Conservation (phyloP, 1,284 basidiomycete genomes). For the Phylloporus sp. region DNA sequence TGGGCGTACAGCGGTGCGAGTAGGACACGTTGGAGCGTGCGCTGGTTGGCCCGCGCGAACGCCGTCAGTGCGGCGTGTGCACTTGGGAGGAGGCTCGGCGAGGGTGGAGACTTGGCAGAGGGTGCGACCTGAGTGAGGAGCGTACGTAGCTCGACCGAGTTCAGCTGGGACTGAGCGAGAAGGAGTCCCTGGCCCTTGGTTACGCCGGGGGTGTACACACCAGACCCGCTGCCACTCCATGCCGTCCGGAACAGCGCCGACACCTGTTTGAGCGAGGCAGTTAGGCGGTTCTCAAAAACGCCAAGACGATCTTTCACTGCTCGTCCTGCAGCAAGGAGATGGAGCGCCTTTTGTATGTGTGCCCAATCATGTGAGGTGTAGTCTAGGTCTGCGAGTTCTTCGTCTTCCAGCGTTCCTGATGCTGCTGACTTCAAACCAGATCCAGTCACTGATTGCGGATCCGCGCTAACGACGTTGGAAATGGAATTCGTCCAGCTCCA, state of each 20-base stretch:
- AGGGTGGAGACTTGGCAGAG: conserved; percentile 28
- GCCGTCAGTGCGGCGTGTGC: conserved; percentile 63
- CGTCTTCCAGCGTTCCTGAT: conserved; percentile 41
- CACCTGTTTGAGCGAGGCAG: conserved; percentile 59
- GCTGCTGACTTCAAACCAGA: conserved; percentile 21
- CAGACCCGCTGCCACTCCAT: conserved; percentile 52
- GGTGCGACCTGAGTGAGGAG: conserved; percentile 57
- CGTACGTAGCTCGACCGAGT: conserved; percentile 75
- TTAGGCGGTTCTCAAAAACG: conserved; percentile 72
- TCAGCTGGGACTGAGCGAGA: conserved; percentile 80
- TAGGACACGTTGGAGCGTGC: conserved; percentile 80
- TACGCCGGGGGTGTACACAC: conserved; percentile 58
- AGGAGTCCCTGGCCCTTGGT: conserved; percentile 75
- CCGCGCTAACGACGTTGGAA: conserved; percentile 40
- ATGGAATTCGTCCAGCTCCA: conserved; percentile 63
- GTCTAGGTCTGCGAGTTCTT: conserved; percentile 75
- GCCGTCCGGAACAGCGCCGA: conserved; percentile 61
- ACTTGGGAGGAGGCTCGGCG: conserved; percentile 51
- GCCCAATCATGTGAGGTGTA: conserved; percentile 89
- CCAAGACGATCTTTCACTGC: conserved; percentile 68
- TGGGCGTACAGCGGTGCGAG: conserved; percentile 83
- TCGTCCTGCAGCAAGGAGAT: conserved; percentile 78
- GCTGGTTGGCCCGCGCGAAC: conserved; percentile 78
- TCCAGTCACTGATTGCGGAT: conserved; percentile 10
- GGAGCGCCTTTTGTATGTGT: conserved; percentile 81